These are phyloP conservation scores for Cyclospora cayetanensis DNA, from an alignment of 169 alveolate species.

Conservation along the genomic window DNA sequence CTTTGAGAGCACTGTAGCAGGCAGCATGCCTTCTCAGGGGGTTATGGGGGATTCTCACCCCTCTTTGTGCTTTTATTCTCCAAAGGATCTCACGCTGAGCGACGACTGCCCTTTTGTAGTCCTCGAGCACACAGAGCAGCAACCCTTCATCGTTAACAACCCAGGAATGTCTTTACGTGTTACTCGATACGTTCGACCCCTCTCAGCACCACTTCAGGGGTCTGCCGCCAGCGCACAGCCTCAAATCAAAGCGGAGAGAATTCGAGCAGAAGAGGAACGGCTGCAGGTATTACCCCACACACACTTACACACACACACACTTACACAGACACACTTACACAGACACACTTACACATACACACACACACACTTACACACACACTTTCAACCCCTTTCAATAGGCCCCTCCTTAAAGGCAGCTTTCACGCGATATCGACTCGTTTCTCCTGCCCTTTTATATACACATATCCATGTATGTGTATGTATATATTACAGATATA, in stretches of 20 bases:
- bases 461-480: not conserved
- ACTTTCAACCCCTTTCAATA: too few species aligned
- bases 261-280: slow-evolving; percentile 26
- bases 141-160: slow-evolving; percentile 82
- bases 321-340: too few species aligned
- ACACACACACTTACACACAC: not conserved
- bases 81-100: slow-evolving; percentile 80
- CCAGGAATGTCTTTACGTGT: slow-evolving; percentile 88
- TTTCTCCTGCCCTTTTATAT: not conserved
- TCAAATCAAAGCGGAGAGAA: not conserved
- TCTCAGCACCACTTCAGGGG: slow-evolving; percentile 43
- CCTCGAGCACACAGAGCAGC: slow-evolving; percentile 86
- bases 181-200: slow-evolving; percentile 78
- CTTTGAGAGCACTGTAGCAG: not conserved
- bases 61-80: slow-evolving; percentile 75
- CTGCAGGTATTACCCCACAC: slow-evolving; percentile 22
- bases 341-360: not conserved
- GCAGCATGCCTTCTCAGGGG: slow-evolving; percentile 57
- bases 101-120: slow-evolving; percentile 86
- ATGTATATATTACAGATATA: too few species aligned
- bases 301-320: too few species aligned
- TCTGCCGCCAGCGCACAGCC: not conserved
- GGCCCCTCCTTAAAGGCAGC: too few species aligned
- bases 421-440: too few species aligned
- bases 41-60: slow-evolving; percentile 76